Evolutionary conservation across 1,284 basidiomycete genomes (phyloP).

Genomic region (Prillingera fragicola): DNA sequence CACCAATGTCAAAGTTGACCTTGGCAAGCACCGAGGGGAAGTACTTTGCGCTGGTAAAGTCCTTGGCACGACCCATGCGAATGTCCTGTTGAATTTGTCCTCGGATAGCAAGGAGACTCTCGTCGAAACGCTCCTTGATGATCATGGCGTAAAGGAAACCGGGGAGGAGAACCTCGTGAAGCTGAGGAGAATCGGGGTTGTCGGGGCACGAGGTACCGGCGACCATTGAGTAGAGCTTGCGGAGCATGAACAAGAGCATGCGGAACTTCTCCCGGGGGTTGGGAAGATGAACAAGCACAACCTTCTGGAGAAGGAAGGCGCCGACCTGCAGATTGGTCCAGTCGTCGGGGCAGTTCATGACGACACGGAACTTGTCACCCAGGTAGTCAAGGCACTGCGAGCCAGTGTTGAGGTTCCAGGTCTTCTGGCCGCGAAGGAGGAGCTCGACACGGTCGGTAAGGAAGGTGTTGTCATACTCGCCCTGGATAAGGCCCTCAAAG

Average conservation of each 20-base stretch:
- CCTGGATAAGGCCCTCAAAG: constrained; percentile 95
- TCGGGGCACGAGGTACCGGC: constrained; percentile 87
- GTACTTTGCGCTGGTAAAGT: constrained; percentile 86
- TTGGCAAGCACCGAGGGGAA: constrained; percentile 70
- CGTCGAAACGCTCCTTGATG: constrained; percentile 95
- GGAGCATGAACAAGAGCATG: constrained; percentile 98
- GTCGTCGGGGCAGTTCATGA: constrained; percentile 87
- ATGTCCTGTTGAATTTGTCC: constrained; percentile 71
- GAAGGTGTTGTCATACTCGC: constrained; percentile 96
- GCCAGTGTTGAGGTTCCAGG: constrained; percentile 81
- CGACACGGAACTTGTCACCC: constrained; percentile 96
- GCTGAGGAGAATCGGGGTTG: constrained; percentile 98
- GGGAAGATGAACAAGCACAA: constrained; percentile 86
- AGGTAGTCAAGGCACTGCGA: constrained; percentile 91
- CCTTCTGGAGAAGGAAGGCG: constrained; percentile 73
- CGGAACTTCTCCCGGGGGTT: constrained; percentile 92
- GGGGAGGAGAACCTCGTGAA: constrained; percentile 95
- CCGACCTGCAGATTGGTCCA: constrained; percentile 83
- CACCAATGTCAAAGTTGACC: constrained; percentile 87
- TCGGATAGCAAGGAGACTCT: constrained; percentile 72
- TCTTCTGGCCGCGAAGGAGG: constrained; percentile 95
- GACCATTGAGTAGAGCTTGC: constrained; percentile 89
- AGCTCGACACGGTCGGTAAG: constrained; percentile 95
- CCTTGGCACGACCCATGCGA: constrained; percentile 62
- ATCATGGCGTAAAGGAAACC: constrained; percentile 94